Conservation (phyloP, 78 protist species). For the Chrysochromulina parva region DNA sequence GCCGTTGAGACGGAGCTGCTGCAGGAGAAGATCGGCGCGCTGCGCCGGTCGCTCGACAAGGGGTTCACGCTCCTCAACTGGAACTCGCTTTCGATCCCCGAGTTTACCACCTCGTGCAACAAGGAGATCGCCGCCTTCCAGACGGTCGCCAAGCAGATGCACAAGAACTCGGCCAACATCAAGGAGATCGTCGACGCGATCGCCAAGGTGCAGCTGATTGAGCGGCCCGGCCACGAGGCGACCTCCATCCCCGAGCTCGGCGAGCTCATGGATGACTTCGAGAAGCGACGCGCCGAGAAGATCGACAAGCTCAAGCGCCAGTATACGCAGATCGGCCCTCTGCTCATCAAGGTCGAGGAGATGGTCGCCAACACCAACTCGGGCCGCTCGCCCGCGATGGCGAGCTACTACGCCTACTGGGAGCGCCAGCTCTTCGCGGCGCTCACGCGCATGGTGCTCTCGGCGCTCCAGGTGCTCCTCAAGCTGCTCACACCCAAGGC, state of each 20-base stretch:
- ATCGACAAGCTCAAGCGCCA: slow-evolving; percentile 38
- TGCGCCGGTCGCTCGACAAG: slow-evolving; percentile 49
- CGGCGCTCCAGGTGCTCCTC: not conserved
- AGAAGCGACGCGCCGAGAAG: not conserved
- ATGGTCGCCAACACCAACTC: slow-evolving; percentile 37
- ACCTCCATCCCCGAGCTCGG: slow-evolving; percentile 49
- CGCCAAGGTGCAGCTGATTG: slow-evolving; percentile 37
- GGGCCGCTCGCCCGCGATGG: slow-evolving; percentile 44
- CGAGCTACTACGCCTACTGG: slow-evolving; percentile 76
- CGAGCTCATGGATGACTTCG: slow-evolving; percentile 43
- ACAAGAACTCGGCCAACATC: slow-evolving; percentile 62
- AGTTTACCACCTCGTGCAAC: slow-evolving; percentile 49
- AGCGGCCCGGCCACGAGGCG: not conserved
- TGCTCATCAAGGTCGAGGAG: slow-evolving; percentile 73
- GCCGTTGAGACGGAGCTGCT: slow-evolving; percentile 59
- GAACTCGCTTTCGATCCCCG: slow-evolving; percentile 80
- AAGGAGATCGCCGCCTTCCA: slow-evolving; percentile 60
- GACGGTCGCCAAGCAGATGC: slow-evolving; percentile 47
- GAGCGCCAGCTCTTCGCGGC: slow-evolving; percentile 58
- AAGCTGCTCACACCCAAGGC: not conserved
- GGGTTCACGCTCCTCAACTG: slow-evolving; percentile 80
- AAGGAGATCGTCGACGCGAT: slow-evolving; percentile 44
- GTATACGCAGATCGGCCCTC: slow-evolving; percentile 57
- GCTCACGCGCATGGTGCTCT: not conserved
- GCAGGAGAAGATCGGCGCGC: not conserved